Base-by-base conservation (phyloP, 1,284 basidiomycete genomes). In the Tilletia indica region DNA sequence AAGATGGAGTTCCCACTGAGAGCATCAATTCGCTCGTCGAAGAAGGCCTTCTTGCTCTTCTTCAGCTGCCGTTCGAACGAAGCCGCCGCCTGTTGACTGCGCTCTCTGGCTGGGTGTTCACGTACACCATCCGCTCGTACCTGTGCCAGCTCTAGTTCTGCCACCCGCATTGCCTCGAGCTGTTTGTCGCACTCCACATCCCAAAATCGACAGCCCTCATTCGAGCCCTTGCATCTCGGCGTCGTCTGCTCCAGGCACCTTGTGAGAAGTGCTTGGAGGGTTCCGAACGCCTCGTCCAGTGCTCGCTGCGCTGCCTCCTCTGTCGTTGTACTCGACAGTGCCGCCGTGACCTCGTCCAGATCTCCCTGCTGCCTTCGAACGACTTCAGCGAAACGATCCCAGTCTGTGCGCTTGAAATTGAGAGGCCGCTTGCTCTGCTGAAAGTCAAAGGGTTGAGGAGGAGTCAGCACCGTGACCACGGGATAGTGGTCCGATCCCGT, bases 401-500 rank as follows among this genome's bases (percentile, higher is more conserved):
- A 48, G 25, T 68, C 49, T 6, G 66, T 25, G 16, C 66, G 49
- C 21, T 48, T 34, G 47, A 48, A 68, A 31, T 38, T 21, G 36
- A 68, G 36, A 3, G 8, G 9, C 3, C 12, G 45, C 21, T 4
- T 6, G 16, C 4, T 6, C 5, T 66, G 16, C 6, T n/a, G 4
- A n/a, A n/a, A n/a, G 4, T 16, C 5, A 4, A 4, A 16, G 4
- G n/a, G n/a, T 4, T 16, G 16, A 6, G 19, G 19, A 19, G 19
- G 21, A 4, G 19, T 5, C 4, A 66, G 4, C 6, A 4, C 16
- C 19, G 63, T 66, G 63, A 21, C 4, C 6, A 66, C 21, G 16
- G 63, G 38, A 16, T 31, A 48, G 31, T 66, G 63, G 19, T 66
- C 63, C 63, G 63, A 66, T 6, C 63, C 63, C 19, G 16, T 21